Evolutionary conservation across 768 basidiomycete genomes (phyloP).

Genomic region (Leucocoprinus leucothites): DNA sequence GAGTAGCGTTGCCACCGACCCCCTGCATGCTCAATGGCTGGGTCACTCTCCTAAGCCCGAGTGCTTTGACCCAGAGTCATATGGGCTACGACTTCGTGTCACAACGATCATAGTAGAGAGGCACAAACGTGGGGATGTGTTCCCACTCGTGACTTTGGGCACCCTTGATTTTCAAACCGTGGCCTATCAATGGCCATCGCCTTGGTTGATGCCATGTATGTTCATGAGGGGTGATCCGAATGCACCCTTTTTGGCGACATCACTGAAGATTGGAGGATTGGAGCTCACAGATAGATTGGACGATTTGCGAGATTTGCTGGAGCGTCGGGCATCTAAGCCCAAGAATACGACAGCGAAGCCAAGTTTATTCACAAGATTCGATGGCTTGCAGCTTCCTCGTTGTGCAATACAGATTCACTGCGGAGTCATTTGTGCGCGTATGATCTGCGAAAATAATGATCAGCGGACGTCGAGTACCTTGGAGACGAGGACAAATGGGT

Average conservation of each 20-base stretch:
- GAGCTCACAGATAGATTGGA: slow-evolving; percentile 54
- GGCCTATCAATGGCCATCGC: slow-evolving; percentile 59
- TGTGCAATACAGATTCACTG: slow-evolving; percentile 39
- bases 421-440: slow-evolving; percentile 46
- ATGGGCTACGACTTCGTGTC: slow-evolving; percentile 41
- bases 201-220: slow-evolving; percentile 45
- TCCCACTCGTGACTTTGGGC: slow-evolving; percentile 43
- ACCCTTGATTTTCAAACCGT: slow-evolving; percentile 37
- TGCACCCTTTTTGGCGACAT: slow-evolving; percentile 50
- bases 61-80: slow-evolving; percentile 44
- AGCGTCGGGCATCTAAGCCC: slow-evolving; percentile 14
- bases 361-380: background rate
- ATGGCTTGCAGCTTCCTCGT: slow-evolving; percentile 8
- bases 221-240: slow-evolving; percentile 59
- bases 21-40: slow-evolving; percentile 50
- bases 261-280: slow-evolving; percentile 39
- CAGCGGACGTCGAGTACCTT: slow-evolving; percentile 45
- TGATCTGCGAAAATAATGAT: slow-evolving; percentile 44
- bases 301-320: slow-evolving; percentile 41
- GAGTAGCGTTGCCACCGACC: slow-evolving; percentile 42
- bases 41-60: slow-evolving; percentile 37
- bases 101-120: slow-evolving; percentile 45
- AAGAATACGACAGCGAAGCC: slow-evolving; percentile 4
- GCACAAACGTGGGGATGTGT: slow-evolving; percentile 27
- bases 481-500: slow-evolving; percentile 56